These are phyloP conservation scores for Penicillium canescens DNA, from an alignment of 495 filamentous ascomycete genomes.

Conservation along the genomic window DNA sequence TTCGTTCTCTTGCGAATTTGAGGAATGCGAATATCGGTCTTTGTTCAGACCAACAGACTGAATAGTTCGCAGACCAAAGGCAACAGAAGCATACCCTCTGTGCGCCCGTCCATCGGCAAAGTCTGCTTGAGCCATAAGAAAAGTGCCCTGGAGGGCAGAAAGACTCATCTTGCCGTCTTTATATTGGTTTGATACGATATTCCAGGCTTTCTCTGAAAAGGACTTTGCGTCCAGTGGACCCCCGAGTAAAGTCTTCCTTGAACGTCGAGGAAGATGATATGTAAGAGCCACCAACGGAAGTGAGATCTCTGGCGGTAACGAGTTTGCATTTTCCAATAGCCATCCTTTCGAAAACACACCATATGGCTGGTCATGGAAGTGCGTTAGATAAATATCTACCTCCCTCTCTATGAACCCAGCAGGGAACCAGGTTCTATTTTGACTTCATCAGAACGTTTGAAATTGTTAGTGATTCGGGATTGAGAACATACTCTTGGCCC, in stretches of 20 bases:
- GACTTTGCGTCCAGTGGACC: slow-evolving; percentile 4
- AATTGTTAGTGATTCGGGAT: neutral
- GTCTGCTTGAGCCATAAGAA: slow-evolving; percentile 28
- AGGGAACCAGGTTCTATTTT: slow-evolving; percentile 4
- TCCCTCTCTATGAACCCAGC: slow-evolving; percentile 17
- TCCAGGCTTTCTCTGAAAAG: slow-evolving; percentile 25
- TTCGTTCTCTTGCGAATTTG: slow-evolving; percentile 4
- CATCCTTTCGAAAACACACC: slow-evolving; percentile 25
- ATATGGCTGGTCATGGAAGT: slow-evolving; percentile 33
- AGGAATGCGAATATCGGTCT: slow-evolving; percentile 9
- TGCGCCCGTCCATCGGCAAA: slow-evolving; percentile 28
- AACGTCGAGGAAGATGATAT: slow-evolving; percentile 19
- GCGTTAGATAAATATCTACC: slow-evolving; percentile 22
- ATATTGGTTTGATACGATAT: slow-evolving; percentile 21
- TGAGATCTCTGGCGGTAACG: slow-evolving; percentile 21
- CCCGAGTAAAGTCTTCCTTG: slow-evolving; percentile 1
- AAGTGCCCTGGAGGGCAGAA: slow-evolving; percentile 28
- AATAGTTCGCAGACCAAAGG: slow-evolving; percentile 24
- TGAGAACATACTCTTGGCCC: neutral
- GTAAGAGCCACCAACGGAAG: slow-evolving; percentile 29
- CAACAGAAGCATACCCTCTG: slow-evolving; percentile 23
- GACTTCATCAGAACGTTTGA: neutral
- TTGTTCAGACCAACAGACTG: slow-evolving; percentile 26
- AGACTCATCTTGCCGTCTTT: slow-evolving; percentile 17
- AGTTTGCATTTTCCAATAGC: slow-evolving; percentile 15